Conservation (phyloP, 2,329 filamentous ascomycete species). For the Capronia epimyces region DNA sequence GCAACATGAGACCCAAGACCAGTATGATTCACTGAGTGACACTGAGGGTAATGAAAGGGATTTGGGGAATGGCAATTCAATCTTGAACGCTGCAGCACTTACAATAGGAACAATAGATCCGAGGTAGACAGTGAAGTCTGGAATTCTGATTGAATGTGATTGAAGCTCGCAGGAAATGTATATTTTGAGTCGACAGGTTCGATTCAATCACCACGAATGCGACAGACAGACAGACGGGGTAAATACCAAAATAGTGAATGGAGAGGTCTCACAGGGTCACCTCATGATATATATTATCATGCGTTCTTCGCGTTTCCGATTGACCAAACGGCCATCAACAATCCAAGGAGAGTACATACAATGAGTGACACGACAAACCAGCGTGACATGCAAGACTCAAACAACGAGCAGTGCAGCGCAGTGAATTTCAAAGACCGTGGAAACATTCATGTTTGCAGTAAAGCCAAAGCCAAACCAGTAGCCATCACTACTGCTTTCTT, state of each 20-base stretch:
- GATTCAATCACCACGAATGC: not conserved
- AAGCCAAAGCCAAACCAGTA: no score
- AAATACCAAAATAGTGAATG: not conserved
- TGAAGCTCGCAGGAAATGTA: not conserved
- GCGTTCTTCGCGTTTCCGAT: not conserved
- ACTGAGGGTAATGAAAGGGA: not conserved
- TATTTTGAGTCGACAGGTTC: not conserved
- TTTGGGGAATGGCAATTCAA: not conserved
- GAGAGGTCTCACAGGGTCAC: not conserved
- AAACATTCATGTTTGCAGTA: not conserved
- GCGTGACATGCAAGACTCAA: not conserved
- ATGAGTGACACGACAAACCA: not conserved
- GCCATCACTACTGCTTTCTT: not conserved
- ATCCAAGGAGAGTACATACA: not conserved
- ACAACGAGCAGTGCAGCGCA: constrained; percentile 6
- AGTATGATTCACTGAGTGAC: not conserved
- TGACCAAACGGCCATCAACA: not conserved
- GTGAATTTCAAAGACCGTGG: constrained; percentile 1
- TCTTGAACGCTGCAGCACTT: not conserved
- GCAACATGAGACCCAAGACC: not conserved
- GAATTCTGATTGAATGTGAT: not conserved
- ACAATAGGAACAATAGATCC: constrained; percentile 2
- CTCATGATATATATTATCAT: constrained; percentile 2
- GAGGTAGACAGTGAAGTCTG: not conserved
- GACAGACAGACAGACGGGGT: not conserved